Evolutionary conservation across 345 rosid genomes (phyloP), one percentile per base, ranked within the genome.

Genomic region (Rhizophora apiculata): DNA sequence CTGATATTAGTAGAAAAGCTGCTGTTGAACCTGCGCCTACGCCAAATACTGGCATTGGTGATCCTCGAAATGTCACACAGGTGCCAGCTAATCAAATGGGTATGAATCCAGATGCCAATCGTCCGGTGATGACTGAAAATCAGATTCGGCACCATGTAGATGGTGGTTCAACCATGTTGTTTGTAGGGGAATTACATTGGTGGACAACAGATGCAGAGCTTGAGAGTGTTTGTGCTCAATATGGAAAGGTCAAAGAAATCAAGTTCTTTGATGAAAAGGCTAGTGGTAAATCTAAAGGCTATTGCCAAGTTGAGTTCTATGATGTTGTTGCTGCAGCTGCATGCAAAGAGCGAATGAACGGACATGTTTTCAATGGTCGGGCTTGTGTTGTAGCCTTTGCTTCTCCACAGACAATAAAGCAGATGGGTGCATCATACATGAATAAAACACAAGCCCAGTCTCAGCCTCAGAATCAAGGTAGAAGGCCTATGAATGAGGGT

Each of bases 191-290:
- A 74, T 77, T 90, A 54, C 94, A 90, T 71, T 90, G 96, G 96
- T 90, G 96, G 96, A 90, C 96, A 11, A 90, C 94, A 24, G 96
- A 90, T 84, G 92, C 88, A 9, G 96, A 90, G 78, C 80, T 90
- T 70, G 96, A 90, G 77, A 75, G 83, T 65, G 79, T 82, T 63
- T 85, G 83, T 62, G 79, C 87, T 73, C 94, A 85, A 67, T 90
- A 85, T 75, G 96, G 96, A 65, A 85, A 84, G 72, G 88, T 87
- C 21, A 90, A 90, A 80, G 94, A 90, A 81, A 82, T 90, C 49
- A 90, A 90, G 82, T 90, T 90, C 74, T 90, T 85, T 68, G 96
- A 90, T 54, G 96, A 90, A 79, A 87, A 86, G 72, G 96, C 90
- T 31, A 88, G 96, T 76, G 96, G 94, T 18, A 90, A 90, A 80